phyloP scores from a whole-genome alignment of 805 yeast genomes.

The Ogataea neopini region DNA sequence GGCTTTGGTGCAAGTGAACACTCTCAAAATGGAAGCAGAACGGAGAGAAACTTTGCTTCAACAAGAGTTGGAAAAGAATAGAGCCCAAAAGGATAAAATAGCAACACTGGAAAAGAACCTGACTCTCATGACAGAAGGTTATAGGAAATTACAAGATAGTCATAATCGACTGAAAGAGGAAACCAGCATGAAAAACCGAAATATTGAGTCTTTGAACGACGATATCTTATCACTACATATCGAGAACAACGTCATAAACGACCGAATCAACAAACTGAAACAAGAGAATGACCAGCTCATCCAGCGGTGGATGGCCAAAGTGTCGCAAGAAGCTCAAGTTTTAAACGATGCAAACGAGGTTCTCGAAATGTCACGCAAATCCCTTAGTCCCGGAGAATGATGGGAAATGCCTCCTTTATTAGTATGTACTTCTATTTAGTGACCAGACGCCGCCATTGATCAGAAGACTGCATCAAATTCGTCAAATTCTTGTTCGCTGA shows the following conservation, averaged over 20 bases:
- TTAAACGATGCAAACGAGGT: constrained; percentile 43
- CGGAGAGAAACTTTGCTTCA: constrained; percentile 5
- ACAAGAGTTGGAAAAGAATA: constrained; percentile 12
- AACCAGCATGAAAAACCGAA: constrained; percentile 41
- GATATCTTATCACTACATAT: constrained; percentile 50
- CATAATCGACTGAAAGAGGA: constrained; percentile 32
- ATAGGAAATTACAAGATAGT: constrained; percentile 23
- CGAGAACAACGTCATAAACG: constrained; percentile 47
- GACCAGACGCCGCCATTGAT: background rate
- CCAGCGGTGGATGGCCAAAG: constrained; percentile 46
- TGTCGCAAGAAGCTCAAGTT: constrained; percentile 42
- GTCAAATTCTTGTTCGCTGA: constrained; percentile 41
- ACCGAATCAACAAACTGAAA: constrained; percentile 33
- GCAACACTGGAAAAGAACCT: constrained; percentile 20
- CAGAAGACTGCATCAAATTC: constrained; percentile 33
- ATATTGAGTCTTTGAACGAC: constrained; percentile 51
- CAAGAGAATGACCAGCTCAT: constrained; percentile 42
- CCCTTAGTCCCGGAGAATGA: constrained; percentile 13
- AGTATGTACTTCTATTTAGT: background rate
- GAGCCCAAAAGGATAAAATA: constrained; percentile 11
- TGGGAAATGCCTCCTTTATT: background rate
- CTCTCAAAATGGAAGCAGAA: constrained; percentile 12
- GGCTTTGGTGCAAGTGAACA: constrained; percentile 10
- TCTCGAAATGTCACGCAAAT: constrained; percentile 22
- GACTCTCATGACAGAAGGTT: constrained; percentile 26